Base-by-base conservation (phyloP, 129 eudicot species). In the Helichrysum umbraculigerum region DNA sequence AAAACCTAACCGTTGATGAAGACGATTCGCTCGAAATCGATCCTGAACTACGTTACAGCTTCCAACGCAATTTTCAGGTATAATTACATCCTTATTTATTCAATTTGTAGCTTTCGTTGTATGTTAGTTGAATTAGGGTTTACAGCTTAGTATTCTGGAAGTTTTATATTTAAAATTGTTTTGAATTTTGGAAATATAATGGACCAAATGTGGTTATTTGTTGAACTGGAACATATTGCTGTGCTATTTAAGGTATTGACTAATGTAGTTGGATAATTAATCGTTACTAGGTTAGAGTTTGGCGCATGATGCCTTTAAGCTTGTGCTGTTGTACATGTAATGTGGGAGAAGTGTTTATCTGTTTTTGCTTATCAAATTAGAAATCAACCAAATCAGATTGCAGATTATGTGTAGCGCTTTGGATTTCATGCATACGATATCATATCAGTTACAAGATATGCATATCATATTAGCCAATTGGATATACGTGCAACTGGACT, bases 31-130 rank as follows among this genome's bases (percentile, higher is more conserved):
- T 81, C 66, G 88, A 85, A 73, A 90, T 90, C 42, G 99, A 95
- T 67, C 92, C 99, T 12, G 92, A 95, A 66, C 87, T 95, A n/a
- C 99, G 97, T 22, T 95, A 91, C 90, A 84, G 90, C 86, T 95
- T 95, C 89, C 97, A 91, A 84, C 93, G 99, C 63, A 95, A 91
- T 69, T 91, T 60, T 75, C 88, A 91, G 97, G 99, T 95, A 2
- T 39, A 47, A 29, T 34, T 28, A 4, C 37, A 9, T 14, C 17
- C 61, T 33, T 44, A 0, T 54, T 70, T 61, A 16, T 16, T 56
- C 56, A 67, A n/a, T 51, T 76, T 1, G 30, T 63, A 25, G 16
- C 4, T 63, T 30, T 33, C 32, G 16, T 62, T 59, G 5, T 28
- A 7, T 44, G 32, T 42, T 74, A 21, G 65, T 19, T 59, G 65